Percentiles rank a stretch among this genome's conserved stretches.
Evolutionary conservation across 768 basidiomycete species (phyloP).

Genomic region (Auricularia auricula-judae): DNA sequence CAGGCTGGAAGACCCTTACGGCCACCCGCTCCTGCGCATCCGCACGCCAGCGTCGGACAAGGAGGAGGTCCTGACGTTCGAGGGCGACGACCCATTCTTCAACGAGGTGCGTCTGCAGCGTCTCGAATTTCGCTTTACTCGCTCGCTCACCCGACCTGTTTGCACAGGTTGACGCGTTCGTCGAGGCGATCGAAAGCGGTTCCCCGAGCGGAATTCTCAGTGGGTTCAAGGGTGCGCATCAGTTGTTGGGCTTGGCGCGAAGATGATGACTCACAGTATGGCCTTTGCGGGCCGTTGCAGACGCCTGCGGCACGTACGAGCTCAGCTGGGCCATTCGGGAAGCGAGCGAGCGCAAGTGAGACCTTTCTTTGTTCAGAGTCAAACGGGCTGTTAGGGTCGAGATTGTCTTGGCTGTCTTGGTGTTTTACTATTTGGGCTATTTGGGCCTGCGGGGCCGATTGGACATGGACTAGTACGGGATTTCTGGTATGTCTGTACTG

Average conservation of each 20-base stretch:
- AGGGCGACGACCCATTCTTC: slow-evolving; percentile 87
- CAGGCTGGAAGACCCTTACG: slow-evolving; percentile 83
- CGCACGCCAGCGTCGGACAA: slow-evolving; percentile 74
- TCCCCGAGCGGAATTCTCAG: slow-evolving; percentile 55
- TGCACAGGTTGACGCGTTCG: slow-evolving; percentile 59
- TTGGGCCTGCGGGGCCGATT: not conserved
- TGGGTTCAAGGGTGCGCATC: slow-evolving; percentile 62
- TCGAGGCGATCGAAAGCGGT: slow-evolving; percentile 49
- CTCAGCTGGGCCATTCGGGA: slow-evolving; percentile 89
- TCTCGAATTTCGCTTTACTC: not conserved
- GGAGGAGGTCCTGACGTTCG: slow-evolving; percentile 60
- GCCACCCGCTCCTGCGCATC: slow-evolving; percentile 77
- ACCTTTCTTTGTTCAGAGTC: not conserved
- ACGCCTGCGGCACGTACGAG: slow-evolving; percentile 82
- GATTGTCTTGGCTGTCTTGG: not conserved
- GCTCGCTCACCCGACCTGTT: not conserved
- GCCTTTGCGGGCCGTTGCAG: slow-evolving; percentile 24
- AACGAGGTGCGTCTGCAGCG: slow-evolving; percentile 46
- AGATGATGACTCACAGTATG: slow-evolving; percentile 1
- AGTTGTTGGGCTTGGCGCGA: not conserved
- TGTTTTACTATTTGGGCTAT: not conserved
- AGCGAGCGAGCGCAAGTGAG: slow-evolving; percentile 40
- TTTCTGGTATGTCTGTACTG: not conserved
- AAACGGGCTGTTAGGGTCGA: not conserved
- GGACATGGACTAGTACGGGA: not conserved